phyloP scores from a whole-genome alignment of 305 asterid genomes.

The Fraxinus floribunda region DNA sequence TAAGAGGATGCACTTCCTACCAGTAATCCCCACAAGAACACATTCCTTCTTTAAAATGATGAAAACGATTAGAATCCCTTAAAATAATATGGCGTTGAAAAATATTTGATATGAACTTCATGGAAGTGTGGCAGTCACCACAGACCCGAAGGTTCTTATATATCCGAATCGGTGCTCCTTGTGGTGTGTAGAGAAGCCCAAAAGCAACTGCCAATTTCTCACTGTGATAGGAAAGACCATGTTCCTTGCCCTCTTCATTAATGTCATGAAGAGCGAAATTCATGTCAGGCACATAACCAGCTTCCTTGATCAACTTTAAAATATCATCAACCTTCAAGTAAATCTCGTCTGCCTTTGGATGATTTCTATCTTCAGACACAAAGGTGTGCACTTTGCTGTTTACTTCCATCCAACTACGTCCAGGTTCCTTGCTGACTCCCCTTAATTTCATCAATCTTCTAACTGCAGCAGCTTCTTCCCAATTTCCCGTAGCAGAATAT shows the following conservation, averaged over 20 bases:
- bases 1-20: constrained; percentile 31
- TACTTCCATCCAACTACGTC: constrained; percentile 73
- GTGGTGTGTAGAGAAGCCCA: constrained; percentile 49
- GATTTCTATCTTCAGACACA: constrained; percentile 62
- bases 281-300: constrained; percentile 68
- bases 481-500: constrained; percentile 59
- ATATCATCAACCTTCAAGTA: constrained; percentile 51
- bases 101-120: constrained; percentile 55
- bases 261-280: constrained; percentile 64
- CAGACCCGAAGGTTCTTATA: constrained; percentile 73
- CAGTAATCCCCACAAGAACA: constrained; percentile 79
- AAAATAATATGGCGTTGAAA: constrained; percentile 44
- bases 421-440: constrained; percentile 62
- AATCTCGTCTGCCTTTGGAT: constrained; percentile 41
- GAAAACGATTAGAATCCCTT: constrained; percentile 75
- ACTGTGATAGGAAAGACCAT: constrained; percentile 64
- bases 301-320: constrained; percentile 46
- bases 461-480: constrained; percentile 68
- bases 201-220: constrained; percentile 89
- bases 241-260: constrained; percentile 60
- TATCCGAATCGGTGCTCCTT: constrained; percentile 52
- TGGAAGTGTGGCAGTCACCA: constrained; percentile 77
- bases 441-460: constrained; percentile 58
- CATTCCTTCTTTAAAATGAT: constrained; percentile 62
- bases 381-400: constrained; percentile 52